phyloP scores from a whole-genome alignment of 1,139 yeast species.

The Hansenula lynferdii region DNA sequence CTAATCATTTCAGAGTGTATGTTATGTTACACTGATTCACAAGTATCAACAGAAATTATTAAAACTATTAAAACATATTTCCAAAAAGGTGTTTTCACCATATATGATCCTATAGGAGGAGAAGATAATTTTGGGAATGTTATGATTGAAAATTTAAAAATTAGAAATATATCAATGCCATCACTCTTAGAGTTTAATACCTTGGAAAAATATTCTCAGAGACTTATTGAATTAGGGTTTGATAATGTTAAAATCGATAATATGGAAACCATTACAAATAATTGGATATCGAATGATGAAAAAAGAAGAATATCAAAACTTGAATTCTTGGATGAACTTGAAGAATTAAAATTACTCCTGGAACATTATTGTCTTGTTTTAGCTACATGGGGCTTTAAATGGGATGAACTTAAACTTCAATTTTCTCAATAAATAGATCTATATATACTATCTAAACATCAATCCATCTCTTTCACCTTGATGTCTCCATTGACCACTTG shows the following conservation, averaged over 20 bases:
- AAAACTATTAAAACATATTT: conserved; percentile 20
- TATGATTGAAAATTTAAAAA: conserved; percentile 68
- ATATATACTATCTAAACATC: conserved; percentile 45
- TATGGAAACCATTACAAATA: conserved; percentile 55
- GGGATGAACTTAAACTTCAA: conserved; percentile 6
- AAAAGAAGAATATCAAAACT: conserved; percentile 48
- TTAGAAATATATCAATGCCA: conserved; percentile 64
- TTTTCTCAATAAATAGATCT: neutral
- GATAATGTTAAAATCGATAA: conserved; percentile 38
- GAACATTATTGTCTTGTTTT: conserved; percentile 67
- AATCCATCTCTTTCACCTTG: conserved; percentile 73
- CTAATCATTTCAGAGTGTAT: conserved; percentile 85
- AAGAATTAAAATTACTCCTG: conserved; percentile 71
- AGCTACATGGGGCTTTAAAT: conserved; percentile 21
- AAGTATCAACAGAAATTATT: conserved; percentile 50
- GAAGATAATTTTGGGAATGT: conserved; percentile 76
- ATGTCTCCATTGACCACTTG: conserved; percentile 61
- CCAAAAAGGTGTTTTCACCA: conserved; percentile 37
- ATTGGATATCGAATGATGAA: conserved; percentile 50
- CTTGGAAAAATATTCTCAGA: conserved; percentile 37
- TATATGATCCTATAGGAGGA: conserved; percentile 86
- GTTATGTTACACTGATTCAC: conserved; percentile 69
- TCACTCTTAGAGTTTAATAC: conserved; percentile 49
- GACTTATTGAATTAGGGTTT: conserved; percentile 26
- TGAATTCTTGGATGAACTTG: conserved; percentile 86